Evolutionary conservation across 768 basidiomycete genomes (phyloP).

Genomic region (Gautieria morchelliformis): DNA sequence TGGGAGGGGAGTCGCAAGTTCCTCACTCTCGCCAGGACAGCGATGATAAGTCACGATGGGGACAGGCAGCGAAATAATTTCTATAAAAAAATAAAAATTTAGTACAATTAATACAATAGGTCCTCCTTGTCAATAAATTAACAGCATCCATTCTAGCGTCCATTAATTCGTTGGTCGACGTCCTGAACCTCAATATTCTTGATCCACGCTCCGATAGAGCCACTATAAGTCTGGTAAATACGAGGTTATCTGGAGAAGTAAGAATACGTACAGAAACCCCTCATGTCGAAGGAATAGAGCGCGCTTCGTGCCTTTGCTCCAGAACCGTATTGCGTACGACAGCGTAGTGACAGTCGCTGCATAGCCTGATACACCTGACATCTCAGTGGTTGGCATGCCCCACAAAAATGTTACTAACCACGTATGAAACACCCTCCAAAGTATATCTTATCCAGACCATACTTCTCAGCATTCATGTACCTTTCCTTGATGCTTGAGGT

Average conservation of each 20-base stretch:
- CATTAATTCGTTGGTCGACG: background rate
- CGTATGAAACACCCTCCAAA: slow-evolving; percentile 99
- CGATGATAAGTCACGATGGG: too few species aligned
- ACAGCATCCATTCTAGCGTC: background rate
- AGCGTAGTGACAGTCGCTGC: slow-evolving; percentile 94
- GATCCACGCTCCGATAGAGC: slow-evolving; percentile 95
- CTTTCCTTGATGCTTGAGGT: slow-evolving; percentile 29
- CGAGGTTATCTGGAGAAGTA: slow-evolving; percentile 3
- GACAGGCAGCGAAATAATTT: too few species aligned
- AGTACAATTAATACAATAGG: too few species aligned
- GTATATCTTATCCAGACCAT: slow-evolving; percentile 91
- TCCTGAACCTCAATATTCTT: slow-evolving; percentile 65
- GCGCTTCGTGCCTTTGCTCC: slow-evolving; percentile 96
- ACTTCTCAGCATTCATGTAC: slow-evolving; percentile 99
- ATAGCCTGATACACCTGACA: slow-evolving; percentile 51
- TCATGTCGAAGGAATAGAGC: slow-evolving; percentile 96
- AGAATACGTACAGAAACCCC: slow-evolving; percentile 77
- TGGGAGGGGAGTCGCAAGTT: too few species aligned
- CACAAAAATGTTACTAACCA: slow-evolving; percentile 39
- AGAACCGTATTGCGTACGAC: slow-evolving; percentile 98
- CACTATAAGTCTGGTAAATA: slow-evolving; percentile 34
- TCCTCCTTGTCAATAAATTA: too few species aligned
- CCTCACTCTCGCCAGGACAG: too few species aligned
- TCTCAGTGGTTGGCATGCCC: slow-evolving; percentile 11
- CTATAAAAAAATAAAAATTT: too few species aligned